phyloP scores from a whole-genome alignment of 2,329 filamentous ascomycete genomes.

The Colletotrichum abscissum region DNA sequence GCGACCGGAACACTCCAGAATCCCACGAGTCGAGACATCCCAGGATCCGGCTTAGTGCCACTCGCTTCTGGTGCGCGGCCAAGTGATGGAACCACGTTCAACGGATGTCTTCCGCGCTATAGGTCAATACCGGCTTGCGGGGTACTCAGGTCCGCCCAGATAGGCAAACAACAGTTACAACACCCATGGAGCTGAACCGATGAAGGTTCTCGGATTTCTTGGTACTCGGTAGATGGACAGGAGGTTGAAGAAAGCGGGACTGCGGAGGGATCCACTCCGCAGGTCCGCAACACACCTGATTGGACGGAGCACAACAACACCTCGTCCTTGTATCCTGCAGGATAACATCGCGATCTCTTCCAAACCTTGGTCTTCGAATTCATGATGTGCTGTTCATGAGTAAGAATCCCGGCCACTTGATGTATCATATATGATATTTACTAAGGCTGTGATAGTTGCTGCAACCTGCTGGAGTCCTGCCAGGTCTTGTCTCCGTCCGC shows the following conservation, averaged over 20 bases:
- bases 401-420: not conserved
- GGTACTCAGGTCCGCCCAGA: not conserved
- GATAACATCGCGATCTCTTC: not conserved
- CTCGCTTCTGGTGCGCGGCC: no score
- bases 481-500: not conserved
- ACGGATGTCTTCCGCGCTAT: not conserved
- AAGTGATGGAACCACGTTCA: no score
- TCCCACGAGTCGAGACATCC: no score
- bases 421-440: not conserved
- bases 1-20: no score
- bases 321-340: not conserved
- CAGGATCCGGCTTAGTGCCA: no score
- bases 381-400: not conserved
- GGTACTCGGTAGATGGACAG: not conserved
- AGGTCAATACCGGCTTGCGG: not conserved
- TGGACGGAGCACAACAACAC: not conserved
- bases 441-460: not conserved
- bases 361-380: not conserved
- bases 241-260: slow-evolving; percentile 3
- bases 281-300: not conserved
- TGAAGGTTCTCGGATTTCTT: not conserved
- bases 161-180: not conserved
- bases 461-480: not conserved
- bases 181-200: not conserved
- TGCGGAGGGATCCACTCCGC: slow-evolving; percentile 25